Evolutionary conservation across 2,329 filamentous ascomycete species (phyloP), one percentile per base, ranked within the genome.

Genomic region (Lojkania enalia): DNA sequence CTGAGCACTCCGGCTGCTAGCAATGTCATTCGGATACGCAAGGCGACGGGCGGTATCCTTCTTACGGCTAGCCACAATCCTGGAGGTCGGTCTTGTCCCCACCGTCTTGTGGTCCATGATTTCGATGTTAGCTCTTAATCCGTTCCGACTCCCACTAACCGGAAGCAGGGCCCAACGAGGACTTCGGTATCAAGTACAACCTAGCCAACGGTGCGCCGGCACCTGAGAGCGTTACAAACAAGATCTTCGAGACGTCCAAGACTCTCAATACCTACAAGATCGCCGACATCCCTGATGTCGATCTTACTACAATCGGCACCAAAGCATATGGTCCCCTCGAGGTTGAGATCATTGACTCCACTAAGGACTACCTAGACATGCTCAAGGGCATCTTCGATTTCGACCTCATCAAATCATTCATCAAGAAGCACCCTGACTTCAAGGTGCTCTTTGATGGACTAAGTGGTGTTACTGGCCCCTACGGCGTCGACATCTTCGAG

Each of bases 181-280:
- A 99, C 75, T 99, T 99, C 64, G 94, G 94, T 61, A 99, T 99
- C 85, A 99, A 99, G 79, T 99, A 99, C 83, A 99, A 99, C 80
- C 80, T 99, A 48, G 80, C 90, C 71, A 97, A 99, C 67, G 94
- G 94, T 62, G 94, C 91, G 44, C 94, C 94, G 32, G 94, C 94
- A 44, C 94, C 94, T 47, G 94, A 99, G 74, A 86, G 88, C 42
- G 89, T 99, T 57, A 99, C 94, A 58, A 95, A 99, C 84, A 96
- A 95, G 78, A 97, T 99, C 71, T 41, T 83, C 77, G 89, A 92
- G 62, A 84, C 85, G 50, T 92, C 92, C 60, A 97, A 96, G 81
- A 84, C 81, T 53, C 80, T 99, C 60, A 88, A 84, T 33, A 90
- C 87, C 39, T 99, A 97, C 82, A 96, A 96, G 76, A 86, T 96